phyloP scores from a whole-genome alignment of 441 rosid genomes.

The Dalechampia spathulata region DNA sequence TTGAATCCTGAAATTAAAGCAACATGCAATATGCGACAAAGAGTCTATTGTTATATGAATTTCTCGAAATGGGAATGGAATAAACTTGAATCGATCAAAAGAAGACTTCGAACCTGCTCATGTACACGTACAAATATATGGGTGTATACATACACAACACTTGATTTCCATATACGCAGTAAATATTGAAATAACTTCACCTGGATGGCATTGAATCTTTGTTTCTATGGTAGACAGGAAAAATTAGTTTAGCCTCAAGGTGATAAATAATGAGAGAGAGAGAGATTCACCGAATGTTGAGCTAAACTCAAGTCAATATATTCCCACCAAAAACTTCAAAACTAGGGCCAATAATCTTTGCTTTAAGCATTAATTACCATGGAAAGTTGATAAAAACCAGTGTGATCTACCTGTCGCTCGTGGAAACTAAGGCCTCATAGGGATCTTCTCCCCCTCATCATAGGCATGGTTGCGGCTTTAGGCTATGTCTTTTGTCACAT shows the following conservation, averaged over 20 bases:
- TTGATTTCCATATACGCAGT: no score
- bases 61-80: not conserved
- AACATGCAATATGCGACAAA: no score
- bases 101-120: no score
- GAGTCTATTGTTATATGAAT: no score
- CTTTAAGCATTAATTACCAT: not conserved
- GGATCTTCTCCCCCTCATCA: not conserved
- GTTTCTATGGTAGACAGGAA: no score
- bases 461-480: constrained; percentile 4
- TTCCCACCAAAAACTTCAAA: not conserved
- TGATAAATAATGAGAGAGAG: not conserved
- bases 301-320: not conserved
- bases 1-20: no score
- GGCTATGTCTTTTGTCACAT: not conserved
- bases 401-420: not conserved
- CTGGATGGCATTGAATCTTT: no score
- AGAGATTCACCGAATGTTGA: no score
- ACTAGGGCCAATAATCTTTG: not conserved
- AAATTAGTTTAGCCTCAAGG: not conserved
- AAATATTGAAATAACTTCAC: no score
- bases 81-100: not conserved
- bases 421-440: not conserved
- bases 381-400: no score
- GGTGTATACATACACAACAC: no score
- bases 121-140: no score